phyloP scores from a whole-genome alignment of 228 moss, liverwort and hornwort genomes.

The Sphagnum magellanicum region DNA sequence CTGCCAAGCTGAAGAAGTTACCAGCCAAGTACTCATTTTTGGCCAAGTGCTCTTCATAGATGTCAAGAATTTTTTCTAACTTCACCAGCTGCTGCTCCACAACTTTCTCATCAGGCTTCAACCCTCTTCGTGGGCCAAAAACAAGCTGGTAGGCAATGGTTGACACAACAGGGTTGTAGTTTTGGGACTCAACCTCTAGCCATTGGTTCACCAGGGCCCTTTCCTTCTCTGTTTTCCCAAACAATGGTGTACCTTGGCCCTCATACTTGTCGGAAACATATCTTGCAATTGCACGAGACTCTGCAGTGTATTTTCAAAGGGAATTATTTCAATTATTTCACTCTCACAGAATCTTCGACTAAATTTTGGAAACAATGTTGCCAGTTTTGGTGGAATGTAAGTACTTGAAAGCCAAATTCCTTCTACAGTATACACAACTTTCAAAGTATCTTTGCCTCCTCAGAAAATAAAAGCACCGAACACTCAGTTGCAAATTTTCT shows the following conservation, averaged over 20 bases:
- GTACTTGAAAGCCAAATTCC: too few relatives aligned
- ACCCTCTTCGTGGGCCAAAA: background rate
- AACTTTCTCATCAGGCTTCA: background rate
- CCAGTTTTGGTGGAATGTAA: too few relatives aligned
- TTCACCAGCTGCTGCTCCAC: background rate
- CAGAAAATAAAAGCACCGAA: too few relatives aligned
- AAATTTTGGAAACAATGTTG: too few relatives aligned
- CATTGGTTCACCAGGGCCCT: constrained; percentile 18
- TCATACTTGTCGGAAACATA: constrained; percentile 14
- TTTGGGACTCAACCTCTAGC: constrained; percentile 12
- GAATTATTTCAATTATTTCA: too few relatives aligned
- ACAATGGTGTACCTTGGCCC: constrained; percentile 8
- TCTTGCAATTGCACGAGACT: constrained; percentile 15
- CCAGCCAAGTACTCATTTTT: constrained; percentile 2
- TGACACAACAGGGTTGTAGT: background rate
- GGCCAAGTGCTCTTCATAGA: background rate
- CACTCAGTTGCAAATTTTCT: too few relatives aligned
- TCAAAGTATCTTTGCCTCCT: too few relatives aligned
- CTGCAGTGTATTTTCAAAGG: background rate
- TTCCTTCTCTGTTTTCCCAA: constrained; percentile 7
- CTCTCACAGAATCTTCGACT: too few relatives aligned
- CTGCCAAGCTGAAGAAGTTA: constrained; percentile 3
- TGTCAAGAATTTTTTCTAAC: background rate
- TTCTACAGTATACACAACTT: too few relatives aligned
- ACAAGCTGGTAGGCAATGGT: background rate